Base-by-base conservation (phyloP, 805 yeast species). In the Zygoascus flipseniorum region DNA sequence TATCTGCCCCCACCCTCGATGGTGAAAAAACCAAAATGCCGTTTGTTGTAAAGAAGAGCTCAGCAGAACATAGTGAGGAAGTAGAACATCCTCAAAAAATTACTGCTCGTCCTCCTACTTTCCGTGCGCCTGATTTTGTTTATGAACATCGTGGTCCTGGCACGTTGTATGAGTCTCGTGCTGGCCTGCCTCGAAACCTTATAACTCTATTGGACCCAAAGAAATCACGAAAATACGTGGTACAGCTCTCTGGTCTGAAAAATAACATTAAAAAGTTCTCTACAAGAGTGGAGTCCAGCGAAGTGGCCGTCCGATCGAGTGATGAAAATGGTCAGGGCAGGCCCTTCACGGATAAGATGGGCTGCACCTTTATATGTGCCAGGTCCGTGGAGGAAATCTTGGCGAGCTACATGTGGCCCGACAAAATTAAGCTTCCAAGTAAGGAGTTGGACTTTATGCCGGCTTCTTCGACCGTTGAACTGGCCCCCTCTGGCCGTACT, bases 291-390 rank as follows among this genome's bases (percentile, higher is more conserved):
- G 39, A 35, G 8, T n/a, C 39, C 5, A 10, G 39, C 16, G 8
- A 35, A 35, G 16, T 3, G 16, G 39, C 4, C 8, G 16, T 13
- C 16, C 16, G 39, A 5, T 13, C 8, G 16, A n/a, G 13, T 35
- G 16, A 35, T 35, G 13, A 11, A 6, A 41, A 46, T 23, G 26
- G 55, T 5, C 59, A 56, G 35, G 60, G 60, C 11, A 41, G 60
- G 8, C 60, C 60, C n/a, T 57, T 57, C 44, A 55, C 60, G 2
- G 60, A 56, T 28, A 31, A 52, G 9, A 55, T 55, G 58, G n/a
- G 35, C 19, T 43, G 52, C 32, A 35, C 43, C 16, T 39, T 56
- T 2, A 37, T 35, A n/a, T 20, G 54, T 10, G 54, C 52, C 5
- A 31, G 32, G 14, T 20, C 28, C 2, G 43, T 53, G 37, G 46